These are phyloP conservation scores for Primulina tabacum DNA, from an alignment of 257 asterid genomes.

Conservation along the genomic window DNA sequence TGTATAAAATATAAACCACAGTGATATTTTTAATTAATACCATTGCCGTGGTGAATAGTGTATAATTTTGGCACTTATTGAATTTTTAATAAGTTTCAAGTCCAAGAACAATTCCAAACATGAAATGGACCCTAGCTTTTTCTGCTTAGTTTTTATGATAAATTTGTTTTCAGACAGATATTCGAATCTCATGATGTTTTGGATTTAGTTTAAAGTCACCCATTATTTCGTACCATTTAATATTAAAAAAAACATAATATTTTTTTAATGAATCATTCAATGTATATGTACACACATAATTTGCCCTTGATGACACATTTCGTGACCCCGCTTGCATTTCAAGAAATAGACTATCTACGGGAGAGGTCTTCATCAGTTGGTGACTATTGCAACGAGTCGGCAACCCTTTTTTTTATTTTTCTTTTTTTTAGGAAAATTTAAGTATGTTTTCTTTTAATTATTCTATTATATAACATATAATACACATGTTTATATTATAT, in stretches of 20 bases:
- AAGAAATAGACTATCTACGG: constrained; percentile 47
- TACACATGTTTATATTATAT: no score
- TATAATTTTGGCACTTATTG: background rate
- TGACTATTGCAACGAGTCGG: constrained; percentile 20
- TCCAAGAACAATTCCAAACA: constrained; percentile 17
- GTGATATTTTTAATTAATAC: background rate
- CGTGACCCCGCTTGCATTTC: constrained; percentile 38
- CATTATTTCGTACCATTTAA: constrained; percentile 27
- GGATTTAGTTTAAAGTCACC: constrained; percentile 8
- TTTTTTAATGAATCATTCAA: constrained; percentile 2
- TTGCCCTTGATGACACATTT: constrained; percentile 24
- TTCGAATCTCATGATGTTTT: constrained; percentile 16
- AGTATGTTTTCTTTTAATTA: no score
- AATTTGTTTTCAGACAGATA: constrained; percentile 22
- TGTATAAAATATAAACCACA: no score
- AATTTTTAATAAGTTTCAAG: background rate
- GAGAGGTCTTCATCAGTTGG: constrained; percentile 34
- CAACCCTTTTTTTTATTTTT: constrained; percentile 21
- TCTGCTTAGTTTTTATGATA: background rate
- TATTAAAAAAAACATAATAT: background rate
- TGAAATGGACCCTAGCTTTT: background rate
- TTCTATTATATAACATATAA: no score
- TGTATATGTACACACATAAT: background rate
- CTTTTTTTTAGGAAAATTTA: no score
- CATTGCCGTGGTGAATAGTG: background rate